Evolutionary conservation across 2,329 filamentous ascomycete genomes (phyloP).

Genomic region (Neofusicoccum laricinum): DNA sequence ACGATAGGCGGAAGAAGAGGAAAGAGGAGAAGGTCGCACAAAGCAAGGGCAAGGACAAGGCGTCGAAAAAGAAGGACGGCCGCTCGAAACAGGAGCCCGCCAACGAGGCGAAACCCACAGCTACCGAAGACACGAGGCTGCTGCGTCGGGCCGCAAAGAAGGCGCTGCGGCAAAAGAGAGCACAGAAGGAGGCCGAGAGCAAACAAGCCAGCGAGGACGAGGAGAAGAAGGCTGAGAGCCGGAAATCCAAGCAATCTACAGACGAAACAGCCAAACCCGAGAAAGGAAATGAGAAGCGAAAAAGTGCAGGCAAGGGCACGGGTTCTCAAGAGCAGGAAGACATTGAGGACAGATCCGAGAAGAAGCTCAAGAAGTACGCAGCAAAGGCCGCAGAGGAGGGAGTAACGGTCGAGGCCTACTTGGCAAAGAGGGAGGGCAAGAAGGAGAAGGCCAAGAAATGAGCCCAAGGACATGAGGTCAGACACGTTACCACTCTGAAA

Average conservation of each 20-base stretch:
- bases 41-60: constrained; percentile 6
- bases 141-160: constrained; percentile 19
- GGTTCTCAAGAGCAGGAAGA: not conserved
- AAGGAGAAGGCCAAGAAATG: constrained; percentile 1
- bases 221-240: not conserved
- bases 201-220: constrained; percentile 15
- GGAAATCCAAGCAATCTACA: not conserved
- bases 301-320: constrained; percentile 26
- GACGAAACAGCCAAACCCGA: not conserved
- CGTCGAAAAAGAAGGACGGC: constrained; percentile 13
- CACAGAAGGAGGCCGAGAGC: constrained; percentile 13
- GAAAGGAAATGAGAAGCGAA: constrained; percentile 5
- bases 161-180: constrained; percentile 11
- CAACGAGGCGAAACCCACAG: constrained; percentile 19
- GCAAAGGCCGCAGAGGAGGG: constrained; percentile 28
- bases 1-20: constrained; percentile 20
- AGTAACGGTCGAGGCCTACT: constrained; percentile 36
- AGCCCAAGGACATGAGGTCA: not conserved
- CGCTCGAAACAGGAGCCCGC: constrained; percentile 18
- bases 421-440: constrained; percentile 30
- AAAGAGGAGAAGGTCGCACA: constrained; percentile 18
- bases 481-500: not conserved
- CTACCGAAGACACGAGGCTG: constrained; percentile 19
- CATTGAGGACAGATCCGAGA: not conserved
- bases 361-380: constrained; percentile 1